phyloP scores from a whole-genome alignment of 1,284 basidiomycete genomes.

The Lentinus polychrous region DNA sequence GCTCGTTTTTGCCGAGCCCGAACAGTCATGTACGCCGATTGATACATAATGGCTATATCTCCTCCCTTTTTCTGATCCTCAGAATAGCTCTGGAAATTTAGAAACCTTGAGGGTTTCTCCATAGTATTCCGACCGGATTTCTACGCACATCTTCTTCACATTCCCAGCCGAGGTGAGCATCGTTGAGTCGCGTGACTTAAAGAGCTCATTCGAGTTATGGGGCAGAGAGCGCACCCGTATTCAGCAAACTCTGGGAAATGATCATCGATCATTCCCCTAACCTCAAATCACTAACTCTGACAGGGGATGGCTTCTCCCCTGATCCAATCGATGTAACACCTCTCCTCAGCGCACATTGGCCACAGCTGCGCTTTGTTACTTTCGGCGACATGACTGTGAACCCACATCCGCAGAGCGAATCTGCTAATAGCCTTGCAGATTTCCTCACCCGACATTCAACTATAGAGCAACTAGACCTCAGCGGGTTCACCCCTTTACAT shows the following conservation, averaged over 20 bases:
- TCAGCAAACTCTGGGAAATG: slow-evolving; percentile 58
- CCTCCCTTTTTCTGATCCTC: background rate
- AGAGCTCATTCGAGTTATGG: slow-evolving; percentile 4
- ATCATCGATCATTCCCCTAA: slow-evolving; percentile 52
- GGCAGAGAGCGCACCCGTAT: slow-evolving; percentile 33
- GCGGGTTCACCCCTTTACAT: slow-evolving; percentile 34
- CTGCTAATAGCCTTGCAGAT: slow-evolving; percentile 33
- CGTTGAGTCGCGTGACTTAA: slow-evolving; percentile 6
- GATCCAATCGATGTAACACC: background rate
- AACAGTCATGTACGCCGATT: slow-evolving; percentile 49
- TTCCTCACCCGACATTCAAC: slow-evolving; percentile 60
- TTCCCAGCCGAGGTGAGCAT: slow-evolving; percentile 44
- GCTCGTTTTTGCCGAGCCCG: slow-evolving; percentile 45
- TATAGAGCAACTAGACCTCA: slow-evolving; percentile 48
- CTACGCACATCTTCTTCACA: slow-evolving; percentile 46
- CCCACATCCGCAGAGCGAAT: slow-evolving; percentile 31
- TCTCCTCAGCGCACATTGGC: slow-evolving; percentile 3
- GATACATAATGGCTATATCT: slow-evolving; percentile 7
- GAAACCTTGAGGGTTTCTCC: slow-evolving; percentile 50
- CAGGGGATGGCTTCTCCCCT: background rate
- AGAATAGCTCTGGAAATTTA: slow-evolving; percentile 58
- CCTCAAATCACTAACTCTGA: slow-evolving; percentile 32
- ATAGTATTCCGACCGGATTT: slow-evolving; percentile 52
- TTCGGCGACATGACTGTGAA: slow-evolving; percentile 59
- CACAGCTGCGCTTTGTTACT: slow-evolving; percentile 32